These are phyloP conservation scores for Inosperma sp. DNA, from an alignment of 768 basidiomycete genomes.

Conservation along the genomic window DNA sequence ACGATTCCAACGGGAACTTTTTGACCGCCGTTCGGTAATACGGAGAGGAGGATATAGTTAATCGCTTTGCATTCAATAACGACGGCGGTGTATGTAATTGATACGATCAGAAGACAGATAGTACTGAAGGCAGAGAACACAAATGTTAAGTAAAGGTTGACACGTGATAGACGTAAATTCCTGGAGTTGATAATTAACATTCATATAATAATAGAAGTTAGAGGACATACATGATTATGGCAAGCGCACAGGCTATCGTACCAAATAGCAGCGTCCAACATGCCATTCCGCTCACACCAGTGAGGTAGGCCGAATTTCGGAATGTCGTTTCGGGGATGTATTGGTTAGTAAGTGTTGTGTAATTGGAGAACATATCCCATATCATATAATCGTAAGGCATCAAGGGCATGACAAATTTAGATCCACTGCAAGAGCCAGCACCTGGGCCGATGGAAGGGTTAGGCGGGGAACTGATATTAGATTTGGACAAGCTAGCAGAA, in stretches of 20 bases:
- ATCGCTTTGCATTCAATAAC: conserved; percentile 35
- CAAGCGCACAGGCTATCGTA: conserved; percentile 7
- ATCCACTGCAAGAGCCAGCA: conserved; percentile 61
- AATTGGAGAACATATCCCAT: conserved; percentile 20
- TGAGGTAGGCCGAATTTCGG: conserved; percentile 8
- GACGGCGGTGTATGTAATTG: conserved; percentile 73
- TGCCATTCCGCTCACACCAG: conserved; percentile 1
- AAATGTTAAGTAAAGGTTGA: conserved; percentile 68
- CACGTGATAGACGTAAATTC: conserved; percentile 58
- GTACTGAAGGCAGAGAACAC: conserved; percentile 58
- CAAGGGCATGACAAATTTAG: conserved; percentile 54
- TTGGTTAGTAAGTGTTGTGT: conserved; percentile 7
- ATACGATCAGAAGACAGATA: conserved; percentile 61
- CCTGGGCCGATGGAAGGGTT: conserved; percentile 39
- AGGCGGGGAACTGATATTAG: conserved; percentile 4
- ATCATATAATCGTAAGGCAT: conserved; percentile 60
- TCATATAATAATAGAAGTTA: not conserved
- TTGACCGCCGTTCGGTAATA: no score
- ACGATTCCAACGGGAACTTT: not conserved
- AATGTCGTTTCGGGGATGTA: conserved; percentile 7
- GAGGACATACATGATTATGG: conserved; percentile 9
- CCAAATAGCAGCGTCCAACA: conserved; percentile 13
- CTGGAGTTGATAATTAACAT: conserved; percentile 31
- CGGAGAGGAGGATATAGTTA: not conserved
- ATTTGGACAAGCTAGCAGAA: not conserved